Percentiles rank a stretch among this genome's conserved stretches.
Conservation (phyloP, 108 stramenopile genomes). For the Chaetoceros muelleri region DNA sequence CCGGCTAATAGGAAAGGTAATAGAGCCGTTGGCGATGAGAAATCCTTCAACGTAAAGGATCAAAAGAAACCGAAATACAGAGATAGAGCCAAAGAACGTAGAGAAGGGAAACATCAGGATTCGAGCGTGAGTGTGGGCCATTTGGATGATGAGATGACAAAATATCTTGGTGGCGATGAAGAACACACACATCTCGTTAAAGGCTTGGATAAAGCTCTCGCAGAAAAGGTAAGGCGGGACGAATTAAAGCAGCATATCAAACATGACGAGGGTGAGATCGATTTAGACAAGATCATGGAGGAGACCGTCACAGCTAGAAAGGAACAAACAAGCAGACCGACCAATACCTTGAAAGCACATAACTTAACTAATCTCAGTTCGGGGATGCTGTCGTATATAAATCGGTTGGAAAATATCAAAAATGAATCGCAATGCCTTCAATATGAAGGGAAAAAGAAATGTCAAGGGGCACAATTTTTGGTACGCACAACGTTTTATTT, state of each 20-base stretch:
- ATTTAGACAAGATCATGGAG: slow-evolving; percentile 29
- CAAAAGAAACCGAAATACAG: slow-evolving; percentile 31
- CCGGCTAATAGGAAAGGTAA: slow-evolving; percentile 10
- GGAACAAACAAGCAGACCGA: no score
- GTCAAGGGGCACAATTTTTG: not conserved
- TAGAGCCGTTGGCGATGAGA: slow-evolving; percentile 3
- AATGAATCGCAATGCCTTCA: not conserved
- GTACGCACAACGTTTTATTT: not conserved
- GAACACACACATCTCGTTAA: slow-evolving; percentile 83
- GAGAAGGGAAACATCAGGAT: slow-evolving; percentile 44
- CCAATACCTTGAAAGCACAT: no score
- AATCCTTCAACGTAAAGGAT: slow-evolving; percentile 7
- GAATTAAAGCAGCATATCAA: slow-evolving; percentile 10
- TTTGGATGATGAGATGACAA: slow-evolving; percentile 17
- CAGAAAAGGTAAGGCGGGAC: slow-evolving; percentile 58
- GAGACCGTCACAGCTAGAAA: no score
- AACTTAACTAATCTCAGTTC: no score
- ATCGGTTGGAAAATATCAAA: not conserved
- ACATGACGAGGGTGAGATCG: slow-evolving; percentile 4
- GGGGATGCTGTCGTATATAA: not conserved
- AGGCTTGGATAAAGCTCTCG: slow-evolving; percentile 80
- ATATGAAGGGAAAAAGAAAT: not conserved
- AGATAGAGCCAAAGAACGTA: slow-evolving; percentile 77
- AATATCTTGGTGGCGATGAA: slow-evolving; percentile 81
- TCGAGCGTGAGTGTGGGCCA: slow-evolving; percentile 5